Percentiles rank a stretch among this genome's conserved stretches.
Evolutionary conservation across 2,329 filamentous ascomycete genomes (phyloP).

Genomic region (Sporothrix schenckii): DNA sequence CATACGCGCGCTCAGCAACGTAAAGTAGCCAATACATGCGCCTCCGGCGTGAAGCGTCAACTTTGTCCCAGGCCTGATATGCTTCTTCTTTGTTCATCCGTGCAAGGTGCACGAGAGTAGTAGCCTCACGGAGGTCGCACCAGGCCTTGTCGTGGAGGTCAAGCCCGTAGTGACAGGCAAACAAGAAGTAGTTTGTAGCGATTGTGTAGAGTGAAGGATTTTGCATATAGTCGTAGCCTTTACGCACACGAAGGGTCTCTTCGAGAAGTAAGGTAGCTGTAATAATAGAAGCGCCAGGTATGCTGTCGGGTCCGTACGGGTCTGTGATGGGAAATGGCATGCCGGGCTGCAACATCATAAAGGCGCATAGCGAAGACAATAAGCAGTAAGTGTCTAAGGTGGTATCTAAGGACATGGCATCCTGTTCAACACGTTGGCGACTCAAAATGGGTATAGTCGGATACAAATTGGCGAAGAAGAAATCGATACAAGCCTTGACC

Average conservation of each 20-base stretch:
- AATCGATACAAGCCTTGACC: conserved; percentile 67
- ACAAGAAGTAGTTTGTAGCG: conserved; percentile 78
- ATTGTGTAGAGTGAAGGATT: conserved; percentile 60
- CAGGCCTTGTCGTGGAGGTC: conserved; percentile 76
- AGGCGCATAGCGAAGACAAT: conserved; percentile 65
- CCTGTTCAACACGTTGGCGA: conserved; percentile 60
- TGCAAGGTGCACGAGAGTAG: conserved; percentile 66
- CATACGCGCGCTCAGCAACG: conserved; percentile 72
- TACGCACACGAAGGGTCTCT: conserved; percentile 66
- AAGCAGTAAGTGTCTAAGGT: conserved; percentile 66
- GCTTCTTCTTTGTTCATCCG: conserved; percentile 65
- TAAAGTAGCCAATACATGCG: conserved; percentile 75
- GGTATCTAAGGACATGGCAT: conserved; percentile 63
- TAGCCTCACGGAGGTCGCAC: conserved; percentile 77
- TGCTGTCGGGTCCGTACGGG: conserved; percentile 58
- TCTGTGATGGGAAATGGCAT: conserved; percentile 60
- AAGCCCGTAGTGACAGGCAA: conserved; percentile 70
- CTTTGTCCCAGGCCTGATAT: conserved; percentile 61
- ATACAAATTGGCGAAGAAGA: conserved; percentile 71
- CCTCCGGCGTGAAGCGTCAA: conserved; percentile 65
- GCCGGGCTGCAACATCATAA: conserved; percentile 70
- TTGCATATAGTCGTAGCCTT: conserved; percentile 63
- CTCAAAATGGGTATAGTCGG: conserved; percentile 65
- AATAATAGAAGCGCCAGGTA: conserved; percentile 63
- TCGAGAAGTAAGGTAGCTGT: conserved; percentile 69